Conservation (phyloP, 768 basidiomycete genomes). For the Tremella fuciformis region DNA sequence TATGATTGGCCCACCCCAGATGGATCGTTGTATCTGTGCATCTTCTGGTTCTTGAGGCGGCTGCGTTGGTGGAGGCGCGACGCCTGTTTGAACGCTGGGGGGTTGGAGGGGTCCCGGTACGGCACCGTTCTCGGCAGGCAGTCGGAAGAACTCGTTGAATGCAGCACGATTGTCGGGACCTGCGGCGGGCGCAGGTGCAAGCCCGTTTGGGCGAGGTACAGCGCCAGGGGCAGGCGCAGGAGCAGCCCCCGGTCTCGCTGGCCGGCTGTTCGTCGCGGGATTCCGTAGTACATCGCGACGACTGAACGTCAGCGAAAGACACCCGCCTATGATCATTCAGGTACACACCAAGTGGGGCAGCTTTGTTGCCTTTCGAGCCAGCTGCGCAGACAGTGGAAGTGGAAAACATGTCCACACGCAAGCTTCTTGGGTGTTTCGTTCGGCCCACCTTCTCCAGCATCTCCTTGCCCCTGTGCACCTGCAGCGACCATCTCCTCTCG, state of each 20-base stretch:
- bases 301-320: slow-evolving; percentile 16
- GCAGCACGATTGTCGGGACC: slow-evolving; percentile 27
- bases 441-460: slow-evolving; percentile 65
- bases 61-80: slow-evolving; percentile 20
- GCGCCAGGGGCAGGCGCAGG: slow-evolving; percentile 51
- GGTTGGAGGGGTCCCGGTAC: slow-evolving; percentile 49
- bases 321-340: too few species aligned
- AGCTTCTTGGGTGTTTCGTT: slow-evolving; percentile 96
- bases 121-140: slow-evolving; percentile 13
- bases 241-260: slow-evolving; percentile 4
- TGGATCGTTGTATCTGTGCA: slow-evolving; percentile 26
- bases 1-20: slow-evolving; percentile 40
- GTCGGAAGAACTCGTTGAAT: slow-evolving; percentile 38
- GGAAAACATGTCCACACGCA: slow-evolving; percentile 95
- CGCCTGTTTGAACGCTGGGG: slow-evolving; percentile 14
- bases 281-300: slow-evolving; percentile 37
- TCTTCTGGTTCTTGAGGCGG: slow-evolving; percentile 24
- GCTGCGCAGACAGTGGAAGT: slow-evolving; percentile 92
- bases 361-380: slow-evolving; percentile 99
- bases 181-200: slow-evolving; percentile 5
- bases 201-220: slow-evolving; percentile 17
- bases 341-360: slow-evolving; percentile 89
- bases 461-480: slow-evolving; percentile 20
- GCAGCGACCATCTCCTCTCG: slow-evolving; percentile 79
- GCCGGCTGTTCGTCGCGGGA: slow-evolving; percentile 17